Percentiles rank a stretch among this genome's conserved stretches.
Conservation (phyloP, 192 early-diverging fungal species). For the Rhizophagus clarus region DNA sequence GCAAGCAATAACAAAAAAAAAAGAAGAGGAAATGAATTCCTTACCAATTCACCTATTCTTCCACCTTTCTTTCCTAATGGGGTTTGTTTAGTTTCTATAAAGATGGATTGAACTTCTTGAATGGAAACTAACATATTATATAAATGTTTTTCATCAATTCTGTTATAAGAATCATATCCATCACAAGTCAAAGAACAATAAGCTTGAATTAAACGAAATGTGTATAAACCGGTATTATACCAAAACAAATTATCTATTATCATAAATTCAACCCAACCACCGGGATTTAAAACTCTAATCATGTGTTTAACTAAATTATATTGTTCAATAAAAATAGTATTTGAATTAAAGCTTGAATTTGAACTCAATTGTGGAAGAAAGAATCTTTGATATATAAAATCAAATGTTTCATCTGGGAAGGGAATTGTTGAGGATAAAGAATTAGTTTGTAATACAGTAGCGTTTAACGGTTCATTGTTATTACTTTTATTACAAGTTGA, state of each 20-base stretch:
- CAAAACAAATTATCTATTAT: neutral
- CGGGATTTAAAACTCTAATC: neutral
- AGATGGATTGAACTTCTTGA: neutral
- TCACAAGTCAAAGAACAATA: neutral
- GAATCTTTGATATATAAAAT: conserved; percentile 44
- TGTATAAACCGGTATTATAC: neutral
- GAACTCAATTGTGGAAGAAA: conserved; percentile 27
- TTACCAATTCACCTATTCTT: neutral
- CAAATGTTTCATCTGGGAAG: conserved; percentile 43
- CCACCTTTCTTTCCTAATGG: neutral
- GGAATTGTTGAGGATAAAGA: conserved; percentile 23
- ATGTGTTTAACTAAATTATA: neutral
- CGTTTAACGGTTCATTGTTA: neutral
- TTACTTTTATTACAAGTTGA: neutral
- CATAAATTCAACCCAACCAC: neutral
- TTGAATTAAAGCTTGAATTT: neutral
- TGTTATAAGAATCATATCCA: neutral
- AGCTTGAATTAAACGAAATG: neutral
- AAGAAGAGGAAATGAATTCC: neutral
- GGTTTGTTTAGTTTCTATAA: neutral
- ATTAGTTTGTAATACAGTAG: neutral
- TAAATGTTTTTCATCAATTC: neutral
- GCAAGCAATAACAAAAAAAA: neutral
- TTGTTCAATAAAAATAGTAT: neutral
- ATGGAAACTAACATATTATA: neutral